Evolutionary conservation across 768 basidiomycete species (phyloP).

Genomic region (Myochromella boudieri): DNA sequence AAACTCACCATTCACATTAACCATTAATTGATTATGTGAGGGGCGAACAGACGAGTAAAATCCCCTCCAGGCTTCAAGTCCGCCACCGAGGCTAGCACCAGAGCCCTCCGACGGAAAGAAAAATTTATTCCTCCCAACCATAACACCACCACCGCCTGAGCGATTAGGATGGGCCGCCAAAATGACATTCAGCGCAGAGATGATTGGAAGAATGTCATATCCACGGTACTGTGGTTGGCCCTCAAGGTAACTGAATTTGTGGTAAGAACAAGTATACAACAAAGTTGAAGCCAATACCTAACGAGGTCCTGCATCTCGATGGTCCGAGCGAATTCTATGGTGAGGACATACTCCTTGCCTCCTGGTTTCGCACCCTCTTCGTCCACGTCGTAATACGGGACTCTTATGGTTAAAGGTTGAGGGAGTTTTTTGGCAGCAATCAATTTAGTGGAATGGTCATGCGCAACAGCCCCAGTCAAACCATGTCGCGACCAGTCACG

Average conservation of each 20-base stretch:
- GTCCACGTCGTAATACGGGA: slow-evolving; percentile 53
- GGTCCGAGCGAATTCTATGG: slow-evolving; percentile 39
- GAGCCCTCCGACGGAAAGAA: slow-evolving; percentile 52
- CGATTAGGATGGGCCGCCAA: slow-evolving; percentile 55
- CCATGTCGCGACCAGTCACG: slow-evolving; percentile 50
- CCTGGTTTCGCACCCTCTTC: slow-evolving; percentile 41
- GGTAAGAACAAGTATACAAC: slow-evolving; percentile 25
- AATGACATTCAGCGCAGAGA: slow-evolving; percentile 67
- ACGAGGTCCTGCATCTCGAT: slow-evolving; percentile 54
- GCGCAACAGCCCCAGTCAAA: slow-evolving; percentile 49
- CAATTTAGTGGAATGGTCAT: slow-evolving; percentile 54
- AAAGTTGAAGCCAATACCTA: slow-evolving; percentile 33
- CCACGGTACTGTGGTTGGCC: slow-evolving; percentile 55
- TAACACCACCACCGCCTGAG: slow-evolving; percentile 55
- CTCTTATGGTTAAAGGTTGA: slow-evolving; percentile 41
- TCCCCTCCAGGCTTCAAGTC: slow-evolving; percentile 56
- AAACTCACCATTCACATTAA: slow-evolving; percentile 65
- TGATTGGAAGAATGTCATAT: slow-evolving; percentile 56
- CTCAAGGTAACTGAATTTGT: slow-evolving; percentile 46
- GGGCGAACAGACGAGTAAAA: slow-evolving; percentile 64
- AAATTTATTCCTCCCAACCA: slow-evolving; percentile 65
- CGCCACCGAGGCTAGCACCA: slow-evolving; percentile 53
- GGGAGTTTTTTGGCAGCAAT: slow-evolving; percentile 46
- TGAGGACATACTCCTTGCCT: slow-evolving; percentile 48
- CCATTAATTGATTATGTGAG: slow-evolving; percentile 55